These are phyloP conservation scores for Trichoderma sp. DNA, from an alignment of 2,329 filamentous ascomycete species.

Conservation along the genomic window DNA sequence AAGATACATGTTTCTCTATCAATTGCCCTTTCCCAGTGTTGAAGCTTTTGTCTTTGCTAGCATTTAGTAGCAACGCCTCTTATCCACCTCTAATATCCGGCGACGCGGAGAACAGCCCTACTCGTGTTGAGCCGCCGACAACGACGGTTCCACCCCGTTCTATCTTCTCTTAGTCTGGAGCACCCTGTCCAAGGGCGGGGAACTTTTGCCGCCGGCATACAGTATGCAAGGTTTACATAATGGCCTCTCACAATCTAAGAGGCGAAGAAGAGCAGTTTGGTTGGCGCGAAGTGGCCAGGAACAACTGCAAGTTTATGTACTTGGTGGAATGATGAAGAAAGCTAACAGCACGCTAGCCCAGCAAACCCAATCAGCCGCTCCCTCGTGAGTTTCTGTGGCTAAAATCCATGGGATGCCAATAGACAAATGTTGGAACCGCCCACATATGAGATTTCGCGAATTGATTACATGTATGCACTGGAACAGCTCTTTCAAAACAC, in stretches of 20 bases:
- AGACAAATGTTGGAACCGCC: not conserved
- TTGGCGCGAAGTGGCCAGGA: not conserved
- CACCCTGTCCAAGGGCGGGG: conserved; percentile 4
- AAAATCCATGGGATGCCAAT: not conserved
- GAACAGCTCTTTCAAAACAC: not conserved
- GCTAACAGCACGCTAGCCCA: not conserved
- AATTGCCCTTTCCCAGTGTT: not conserved
- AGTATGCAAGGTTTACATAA: not conserved
- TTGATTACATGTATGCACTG: not conserved
- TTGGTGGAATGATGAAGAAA: not conserved
- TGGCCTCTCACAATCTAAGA: not conserved
- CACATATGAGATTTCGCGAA: not conserved
- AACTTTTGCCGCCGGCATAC: not conserved
- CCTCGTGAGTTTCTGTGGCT: not conserved
- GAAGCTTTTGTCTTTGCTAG: not conserved
- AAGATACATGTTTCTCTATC: not conserved
- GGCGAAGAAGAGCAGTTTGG: not conserved
- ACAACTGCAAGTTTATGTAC: not conserved
- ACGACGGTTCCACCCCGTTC: not conserved
- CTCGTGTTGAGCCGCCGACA: not conserved
- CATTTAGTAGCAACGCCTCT: not conserved
- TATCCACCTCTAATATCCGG: not conserved
- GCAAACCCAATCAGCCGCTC: not conserved
- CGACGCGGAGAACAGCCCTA: not conserved
- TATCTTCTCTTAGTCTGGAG: not conserved